Conservation (phyloP, 371 early-diverging fungal species). For the Catenaria anguillulae region DNA sequence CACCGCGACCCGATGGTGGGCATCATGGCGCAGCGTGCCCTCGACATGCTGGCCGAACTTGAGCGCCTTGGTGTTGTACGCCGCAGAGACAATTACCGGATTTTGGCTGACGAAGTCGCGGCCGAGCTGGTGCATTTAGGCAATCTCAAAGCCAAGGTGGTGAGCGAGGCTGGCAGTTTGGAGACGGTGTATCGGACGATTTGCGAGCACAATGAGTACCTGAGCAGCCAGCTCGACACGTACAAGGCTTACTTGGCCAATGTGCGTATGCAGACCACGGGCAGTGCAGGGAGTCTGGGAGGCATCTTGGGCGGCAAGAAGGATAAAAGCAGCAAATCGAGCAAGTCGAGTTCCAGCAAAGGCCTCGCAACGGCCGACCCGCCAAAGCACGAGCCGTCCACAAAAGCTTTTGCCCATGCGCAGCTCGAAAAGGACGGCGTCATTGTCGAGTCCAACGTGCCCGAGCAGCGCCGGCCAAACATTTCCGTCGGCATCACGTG, state of each 20-base stretch:
- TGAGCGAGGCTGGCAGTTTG: conserved; percentile 57
- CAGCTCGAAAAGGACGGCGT: conserved; percentile 84
- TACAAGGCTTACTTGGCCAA: conserved; percentile 91
- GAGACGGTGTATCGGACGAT: conserved; percentile 80
- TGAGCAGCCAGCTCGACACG: conserved; percentile 71
- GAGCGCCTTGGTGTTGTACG: conserved; percentile 63
- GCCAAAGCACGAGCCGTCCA: neutral
- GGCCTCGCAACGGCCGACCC: neutral
- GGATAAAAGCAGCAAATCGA: too few species aligned
- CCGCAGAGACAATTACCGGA: conserved; percentile 51
- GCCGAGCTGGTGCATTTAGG: conserved; percentile 78
- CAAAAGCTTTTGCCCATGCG: conserved; percentile 47
- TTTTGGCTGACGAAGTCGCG: conserved; percentile 70
- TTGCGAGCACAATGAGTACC: conserved; percentile 81
- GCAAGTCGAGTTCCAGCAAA: too few species aligned
- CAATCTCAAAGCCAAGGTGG: conserved; percentile 67
- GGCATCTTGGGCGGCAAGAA: conserved; percentile 4
- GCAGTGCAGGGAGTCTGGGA: conserved; percentile 15
- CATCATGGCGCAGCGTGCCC: conserved; percentile 24
- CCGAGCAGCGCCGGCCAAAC: conserved; percentile 71
- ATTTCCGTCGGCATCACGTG: conserved; percentile 76
- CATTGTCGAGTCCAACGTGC: conserved; percentile 77
- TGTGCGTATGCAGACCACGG: conserved; percentile 64
- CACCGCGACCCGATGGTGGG: conserved; percentile 80
- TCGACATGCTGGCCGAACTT: conserved; percentile 76